Percentiles rank a stretch among this genome's conserved stretches.
phyloP scores from a whole-genome alignment of 23 red algal genomes.

The Pyropia haitanensis region DNA sequence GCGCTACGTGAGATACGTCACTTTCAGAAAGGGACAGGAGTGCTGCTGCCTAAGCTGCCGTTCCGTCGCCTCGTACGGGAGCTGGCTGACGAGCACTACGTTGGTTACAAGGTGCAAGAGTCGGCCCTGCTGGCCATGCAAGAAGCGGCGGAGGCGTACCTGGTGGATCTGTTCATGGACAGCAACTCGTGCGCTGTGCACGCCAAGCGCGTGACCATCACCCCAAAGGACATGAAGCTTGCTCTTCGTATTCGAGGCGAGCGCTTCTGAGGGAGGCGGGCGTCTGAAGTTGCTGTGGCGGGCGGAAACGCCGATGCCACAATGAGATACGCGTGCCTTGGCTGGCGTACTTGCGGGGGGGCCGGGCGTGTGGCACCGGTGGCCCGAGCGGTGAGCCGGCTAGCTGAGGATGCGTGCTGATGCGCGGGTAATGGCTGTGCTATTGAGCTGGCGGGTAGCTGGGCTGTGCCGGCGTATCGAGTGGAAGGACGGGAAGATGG shows the following conservation, averaged over 20 bases:
- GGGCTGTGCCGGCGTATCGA: no score
- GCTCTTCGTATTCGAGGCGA: slow-evolving; percentile 85
- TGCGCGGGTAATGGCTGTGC: no score
- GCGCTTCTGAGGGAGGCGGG: slow-evolving; percentile 56
- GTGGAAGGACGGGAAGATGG: no score
- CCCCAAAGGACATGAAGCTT: slow-evolving; percentile 91
- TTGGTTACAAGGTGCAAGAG: slow-evolving; percentile 75
- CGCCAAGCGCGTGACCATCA: slow-evolving; percentile 93
- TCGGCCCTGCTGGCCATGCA: slow-evolving; percentile 85
- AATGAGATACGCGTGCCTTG: no score
- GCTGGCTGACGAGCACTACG: slow-evolving; percentile 87
- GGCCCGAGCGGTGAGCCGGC: no score
- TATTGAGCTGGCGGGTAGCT: no score
- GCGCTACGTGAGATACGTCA: slow-evolving; percentile 90
- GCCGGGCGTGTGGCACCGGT: no score
- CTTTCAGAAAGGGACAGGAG: slow-evolving; percentile 87
- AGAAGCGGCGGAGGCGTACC: slow-evolving; percentile 89
- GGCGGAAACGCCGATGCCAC: no score
- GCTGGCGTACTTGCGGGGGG: no score
- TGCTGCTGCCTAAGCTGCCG: slow-evolving; percentile 89
- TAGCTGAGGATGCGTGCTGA: no score
- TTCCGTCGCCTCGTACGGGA: slow-evolving; percentile 92
- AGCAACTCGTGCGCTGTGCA: slow-evolving; percentile 90
- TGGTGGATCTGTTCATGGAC: slow-evolving; percentile 85
- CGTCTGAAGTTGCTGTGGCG: no score